These are phyloP conservation scores for Fusarium subglutinans DNA, from an alignment of 2,329 filamentous ascomycete species.

Conservation along the genomic window DNA sequence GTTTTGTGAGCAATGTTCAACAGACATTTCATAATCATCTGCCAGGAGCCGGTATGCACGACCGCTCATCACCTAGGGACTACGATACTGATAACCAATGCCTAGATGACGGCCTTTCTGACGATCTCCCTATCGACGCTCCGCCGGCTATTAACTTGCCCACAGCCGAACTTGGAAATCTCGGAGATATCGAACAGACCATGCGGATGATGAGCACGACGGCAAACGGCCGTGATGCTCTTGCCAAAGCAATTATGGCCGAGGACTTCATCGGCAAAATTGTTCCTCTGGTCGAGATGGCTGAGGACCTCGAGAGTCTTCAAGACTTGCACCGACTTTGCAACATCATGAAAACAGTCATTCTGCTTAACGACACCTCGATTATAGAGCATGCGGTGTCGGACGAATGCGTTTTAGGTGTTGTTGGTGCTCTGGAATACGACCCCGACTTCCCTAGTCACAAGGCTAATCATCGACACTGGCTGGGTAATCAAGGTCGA, in stretches of 20 bases:
- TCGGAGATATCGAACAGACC: conserved; percentile 83
- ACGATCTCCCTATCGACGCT: conserved; percentile 83
- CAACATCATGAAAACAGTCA: conserved; percentile 97
- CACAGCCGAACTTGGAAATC: conserved; percentile 79
- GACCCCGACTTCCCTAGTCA: conserved; percentile 97
- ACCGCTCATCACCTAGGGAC: not conserved
- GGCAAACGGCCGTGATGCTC: conserved; percentile 79
- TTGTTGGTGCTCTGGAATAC: conserved; percentile 96
- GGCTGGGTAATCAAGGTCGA: conserved; percentile 85
- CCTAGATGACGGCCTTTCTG: conserved; percentile 84
- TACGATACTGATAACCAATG: conserved; percentile 40
- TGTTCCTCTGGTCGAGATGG: conserved; percentile 84
- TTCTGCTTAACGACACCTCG: conserved; percentile 90
- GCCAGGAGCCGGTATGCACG: conserved; percentile 66
- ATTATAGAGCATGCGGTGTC: conserved; percentile 96
- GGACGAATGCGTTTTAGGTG: conserved; percentile 87
- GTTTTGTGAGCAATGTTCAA: conserved; percentile 89
- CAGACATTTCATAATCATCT: conserved; percentile 72
- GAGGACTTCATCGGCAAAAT: conserved; percentile 90
- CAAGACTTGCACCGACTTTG: conserved; percentile 89
- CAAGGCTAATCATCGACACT: conserved; percentile 96
- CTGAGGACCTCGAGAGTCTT: conserved; percentile 90
- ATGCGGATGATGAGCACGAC: conserved; percentile 83
- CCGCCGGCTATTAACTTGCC: conserved; percentile 77
- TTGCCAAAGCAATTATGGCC: conserved; percentile 85